phyloP scores from a whole-genome alignment of 345 rosid species.

The Microcos paniculata region DNA sequence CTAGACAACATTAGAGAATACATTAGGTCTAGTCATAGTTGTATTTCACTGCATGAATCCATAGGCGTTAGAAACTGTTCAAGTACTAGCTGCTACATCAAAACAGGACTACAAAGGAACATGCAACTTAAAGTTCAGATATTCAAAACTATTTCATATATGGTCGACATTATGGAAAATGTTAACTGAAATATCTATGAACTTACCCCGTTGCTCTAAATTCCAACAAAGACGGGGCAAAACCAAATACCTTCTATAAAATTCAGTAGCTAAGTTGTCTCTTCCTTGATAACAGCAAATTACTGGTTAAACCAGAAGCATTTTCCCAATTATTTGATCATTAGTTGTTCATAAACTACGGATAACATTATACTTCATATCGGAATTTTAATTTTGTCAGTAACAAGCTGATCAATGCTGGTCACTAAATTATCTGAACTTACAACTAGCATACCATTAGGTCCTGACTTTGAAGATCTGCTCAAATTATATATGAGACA shows the following conservation, averaged over 20 bases:
- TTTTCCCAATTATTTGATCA: not conserved
- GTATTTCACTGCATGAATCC: not conserved
- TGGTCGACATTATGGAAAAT: not conserved
- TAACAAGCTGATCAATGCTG: not conserved
- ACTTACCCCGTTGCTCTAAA: not conserved
- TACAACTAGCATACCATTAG: not conserved
- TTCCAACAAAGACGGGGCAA: not conserved
- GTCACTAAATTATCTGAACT: not conserved
- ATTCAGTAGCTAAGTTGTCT: not conserved
- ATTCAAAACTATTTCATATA: not conserved
- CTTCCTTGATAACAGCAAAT: not conserved
- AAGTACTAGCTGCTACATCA: not conserved
- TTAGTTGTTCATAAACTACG: not conserved
- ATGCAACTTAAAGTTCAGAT: not conserved
- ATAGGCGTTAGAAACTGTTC: not conserved
- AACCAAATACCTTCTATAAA: not conserved
- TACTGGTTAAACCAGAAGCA: not conserved
- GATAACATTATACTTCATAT: not conserved
- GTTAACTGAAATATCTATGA: not conserved
- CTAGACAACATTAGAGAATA: constrained; percentile 16
- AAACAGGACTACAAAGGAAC: not conserved
- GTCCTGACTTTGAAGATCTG: not conserved
- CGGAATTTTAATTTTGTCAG: not conserved
- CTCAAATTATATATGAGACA: not conserved
- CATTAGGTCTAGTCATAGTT: not conserved